A percentile compares a stretch with the other conserved stretches of the same genome.
Evolutionary conservation across 2,329 filamentous ascomycete genomes (phyloP).

Genomic region (Fonsecaea monophora): DNA sequence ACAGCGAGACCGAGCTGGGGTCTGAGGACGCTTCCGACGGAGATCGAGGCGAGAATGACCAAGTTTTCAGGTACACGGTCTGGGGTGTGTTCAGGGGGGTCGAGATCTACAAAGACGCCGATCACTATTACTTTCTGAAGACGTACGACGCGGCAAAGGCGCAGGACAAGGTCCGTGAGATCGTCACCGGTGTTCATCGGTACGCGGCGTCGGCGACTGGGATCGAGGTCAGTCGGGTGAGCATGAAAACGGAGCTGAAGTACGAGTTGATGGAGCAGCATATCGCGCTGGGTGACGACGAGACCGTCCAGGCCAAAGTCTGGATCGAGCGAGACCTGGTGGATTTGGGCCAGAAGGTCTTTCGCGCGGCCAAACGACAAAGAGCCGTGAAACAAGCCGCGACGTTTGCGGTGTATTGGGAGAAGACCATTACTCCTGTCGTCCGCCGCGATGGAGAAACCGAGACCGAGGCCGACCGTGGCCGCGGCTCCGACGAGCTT

Average conservation of each 20-base stretch:
- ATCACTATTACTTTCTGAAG: constrained; percentile 27
- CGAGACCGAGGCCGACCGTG: neutral
- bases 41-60: constrained; percentile 12
- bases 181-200: constrained; percentile 18
- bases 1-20: constrained; percentile 19
- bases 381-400: constrained; percentile 16
- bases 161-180: constrained; percentile 17
- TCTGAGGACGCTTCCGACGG: neutral
- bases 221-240: constrained; percentile 13
- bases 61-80: constrained; percentile 31
- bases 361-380: constrained; percentile 24
- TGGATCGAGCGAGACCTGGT: constrained; percentile 35
- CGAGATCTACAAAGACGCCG: constrained; percentile 26
- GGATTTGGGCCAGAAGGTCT: constrained; percentile 26
- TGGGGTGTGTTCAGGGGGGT: constrained; percentile 26
- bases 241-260: constrained; percentile 4
- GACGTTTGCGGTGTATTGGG: constrained; percentile 35
- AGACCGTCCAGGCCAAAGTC: constrained; percentile 22
- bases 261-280: constrained; percentile 33
- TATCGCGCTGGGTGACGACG: constrained; percentile 29
- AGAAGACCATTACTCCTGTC: constrained; percentile 26
- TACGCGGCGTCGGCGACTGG: constrained; percentile 14
- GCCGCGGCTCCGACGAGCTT: constrained; percentile 24
- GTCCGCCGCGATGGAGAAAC: constrained; percentile 7
- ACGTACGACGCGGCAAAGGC: constrained; percentile 22